Base-by-base conservation (phyloP, 345 rosid species). In the Reutealis trisperma region DNA sequence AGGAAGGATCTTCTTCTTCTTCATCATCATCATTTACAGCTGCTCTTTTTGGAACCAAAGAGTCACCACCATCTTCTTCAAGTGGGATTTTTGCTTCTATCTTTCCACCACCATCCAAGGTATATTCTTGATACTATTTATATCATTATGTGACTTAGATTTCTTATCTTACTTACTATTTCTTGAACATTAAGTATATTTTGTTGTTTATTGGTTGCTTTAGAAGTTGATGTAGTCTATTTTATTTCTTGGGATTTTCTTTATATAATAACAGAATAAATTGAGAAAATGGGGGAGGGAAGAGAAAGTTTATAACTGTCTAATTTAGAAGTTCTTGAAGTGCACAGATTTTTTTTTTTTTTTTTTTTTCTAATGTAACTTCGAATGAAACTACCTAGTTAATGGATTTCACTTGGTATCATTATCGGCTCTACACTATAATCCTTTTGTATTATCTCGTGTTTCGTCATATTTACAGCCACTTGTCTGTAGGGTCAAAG, bases 11-110 rank as follows among this genome's bases (percentile, higher is more conserved):
- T 70, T 83, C 84, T 63, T 72, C 88, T 73, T 81, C 83, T 58
- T 77, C 90, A 65, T 75, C 90, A 59, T 85, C 89, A 55, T 90
- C 89, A 5, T 86, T 89, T 71, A 83, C 90, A 9, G 75, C 90
- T 77, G 87, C 91, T 67, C 90, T 94, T 71, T 94, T 89, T 74
- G 92, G 96, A 77, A 81, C 80, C 79, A 94, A 85, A 83, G 89
- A 91, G 67, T 74, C 87, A 41, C 77, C 86, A 30, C 81, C 91
- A 6, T 27, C 84, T 16, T 70, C 93, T 13, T 83, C 93, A 19
- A 60, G 89, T n/a, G 86, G 93, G 65, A 84, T 73, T 65, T 87
- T 92, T 59, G 84, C 85, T 57, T 89, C 97, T 57, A 90, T 94
- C 66, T 90, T 92, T 67, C 82, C 93, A 70, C 90, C 85, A 65